phyloP scores from a whole-genome alignment of 768 basidiomycete genomes.

The Mycena vulgaris region DNA sequence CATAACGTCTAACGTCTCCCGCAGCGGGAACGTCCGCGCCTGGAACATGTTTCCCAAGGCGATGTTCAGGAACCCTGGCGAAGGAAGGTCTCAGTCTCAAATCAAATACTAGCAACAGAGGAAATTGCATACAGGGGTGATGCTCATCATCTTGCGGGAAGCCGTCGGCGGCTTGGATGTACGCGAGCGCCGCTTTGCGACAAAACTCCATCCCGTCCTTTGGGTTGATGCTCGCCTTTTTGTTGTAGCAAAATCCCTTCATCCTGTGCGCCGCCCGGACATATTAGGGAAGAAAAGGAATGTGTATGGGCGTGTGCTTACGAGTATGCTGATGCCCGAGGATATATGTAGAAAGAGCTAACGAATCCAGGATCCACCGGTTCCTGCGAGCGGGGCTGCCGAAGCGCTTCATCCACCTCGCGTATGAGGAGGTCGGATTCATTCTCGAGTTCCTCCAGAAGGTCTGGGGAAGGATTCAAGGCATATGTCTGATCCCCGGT shows the following conservation, averaged over 20 bases:
- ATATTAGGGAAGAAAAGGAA: background rate
- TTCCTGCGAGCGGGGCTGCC: background rate
- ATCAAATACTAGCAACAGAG: background rate
- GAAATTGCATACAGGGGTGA: slow-evolving; percentile 28
- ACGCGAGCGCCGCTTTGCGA: slow-evolving; percentile 31
- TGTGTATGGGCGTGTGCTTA: slow-evolving; percentile 5
- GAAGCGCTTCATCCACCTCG: slow-evolving; percentile 27
- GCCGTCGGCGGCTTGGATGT: slow-evolving; percentile 32
- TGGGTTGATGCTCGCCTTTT: background rate
- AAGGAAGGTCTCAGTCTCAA: background rate
- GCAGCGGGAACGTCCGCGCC: slow-evolving; percentile 11
- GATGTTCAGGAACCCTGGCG: slow-evolving; percentile 10
- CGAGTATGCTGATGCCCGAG: slow-evolving; percentile 34
- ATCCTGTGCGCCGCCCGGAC: slow-evolving; percentile 20
- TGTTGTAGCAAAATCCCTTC: slow-evolving; percentile 32
- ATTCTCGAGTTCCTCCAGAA: slow-evolving; percentile 24
- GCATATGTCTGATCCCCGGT: background rate
- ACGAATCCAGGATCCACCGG: slow-evolving; percentile 22
- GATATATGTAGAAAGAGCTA: slow-evolving; percentile 37
- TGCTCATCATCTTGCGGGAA: slow-evolving; percentile 41
- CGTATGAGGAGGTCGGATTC: slow-evolving; percentile 34
- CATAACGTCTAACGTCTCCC: slow-evolving; percentile 31
- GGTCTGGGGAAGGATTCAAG: background rate
- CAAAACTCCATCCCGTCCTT: background rate
- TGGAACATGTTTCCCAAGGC: slow-evolving; percentile 19